phyloP scores from a whole-genome alignment of 1,284 basidiomycete genomes.

The Inonotus obliquus region DNA sequence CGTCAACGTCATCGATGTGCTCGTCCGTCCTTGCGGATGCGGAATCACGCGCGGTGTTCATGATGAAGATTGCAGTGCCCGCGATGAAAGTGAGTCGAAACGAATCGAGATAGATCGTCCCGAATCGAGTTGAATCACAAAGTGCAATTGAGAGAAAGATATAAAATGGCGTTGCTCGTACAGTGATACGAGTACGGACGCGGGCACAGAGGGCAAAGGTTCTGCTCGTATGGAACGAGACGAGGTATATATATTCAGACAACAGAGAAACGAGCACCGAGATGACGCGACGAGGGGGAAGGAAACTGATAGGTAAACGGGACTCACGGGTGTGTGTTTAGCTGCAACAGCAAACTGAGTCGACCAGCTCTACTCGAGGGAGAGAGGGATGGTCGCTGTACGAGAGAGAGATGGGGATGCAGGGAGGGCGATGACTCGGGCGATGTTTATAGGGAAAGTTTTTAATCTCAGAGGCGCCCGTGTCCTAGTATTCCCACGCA shows the following conservation, averaged over 20 bases:
- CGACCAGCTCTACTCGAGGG: neutral
- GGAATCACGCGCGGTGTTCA: neutral
- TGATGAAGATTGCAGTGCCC: neutral
- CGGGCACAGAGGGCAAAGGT: neutral
- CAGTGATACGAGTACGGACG: neutral
- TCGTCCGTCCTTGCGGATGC: conserved; percentile 22
- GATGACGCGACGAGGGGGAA: conserved; percentile 14
- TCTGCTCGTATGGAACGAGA: conserved; percentile 5
- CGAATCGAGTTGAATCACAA: neutral
- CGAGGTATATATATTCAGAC: neutral
- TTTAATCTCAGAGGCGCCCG: conserved; percentile 24
- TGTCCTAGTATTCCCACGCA: conserved; percentile 11
- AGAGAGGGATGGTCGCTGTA: conserved; percentile 17
- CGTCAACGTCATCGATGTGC: conserved; percentile 23
- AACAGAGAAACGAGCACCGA: conserved; percentile 4
- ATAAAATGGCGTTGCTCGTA: neutral
- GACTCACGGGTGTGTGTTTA: conserved; percentile 17
- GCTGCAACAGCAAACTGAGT: neutral
- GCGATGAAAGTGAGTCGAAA: neutral
- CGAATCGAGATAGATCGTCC: neutral
- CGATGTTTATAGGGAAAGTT: conserved; percentile 16
- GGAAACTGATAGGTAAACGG: conserved; percentile 1
- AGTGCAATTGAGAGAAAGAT: neutral
- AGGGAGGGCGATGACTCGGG: conserved; percentile 20
- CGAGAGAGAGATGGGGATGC: conserved; percentile 17